A percentile compares a stretch with the other conserved stretches of the same genome.
Evolutionary conservation across 2,329 filamentous ascomycete genomes (phyloP).

Genomic region (Endothia cerciana): DNA sequence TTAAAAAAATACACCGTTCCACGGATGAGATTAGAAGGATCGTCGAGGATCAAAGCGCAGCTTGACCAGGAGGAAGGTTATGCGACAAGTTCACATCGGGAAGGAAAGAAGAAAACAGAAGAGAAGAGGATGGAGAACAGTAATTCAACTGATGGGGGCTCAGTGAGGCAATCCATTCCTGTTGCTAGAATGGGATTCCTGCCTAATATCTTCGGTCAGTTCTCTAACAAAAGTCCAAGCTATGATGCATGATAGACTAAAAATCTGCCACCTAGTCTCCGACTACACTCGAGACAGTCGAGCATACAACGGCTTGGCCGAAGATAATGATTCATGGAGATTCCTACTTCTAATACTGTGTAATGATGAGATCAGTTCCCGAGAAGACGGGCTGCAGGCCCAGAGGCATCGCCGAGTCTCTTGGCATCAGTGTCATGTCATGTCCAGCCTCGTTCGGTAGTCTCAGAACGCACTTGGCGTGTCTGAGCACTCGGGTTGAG

Average conservation of each 20-base stretch:
- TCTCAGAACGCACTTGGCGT: slow-evolving; percentile 20
- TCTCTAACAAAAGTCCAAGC: not conserved
- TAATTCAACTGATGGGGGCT: too few relatives aligned
- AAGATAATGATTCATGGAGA: not conserved
- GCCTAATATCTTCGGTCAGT: not conserved
- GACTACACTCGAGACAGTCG: slow-evolving; percentile 16
- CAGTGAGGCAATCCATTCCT: not conserved
- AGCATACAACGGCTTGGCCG: slow-evolving; percentile 13
- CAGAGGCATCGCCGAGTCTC: slow-evolving; percentile 21
- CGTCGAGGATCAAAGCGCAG: not conserved
- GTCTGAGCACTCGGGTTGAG: slow-evolving; percentile 5
- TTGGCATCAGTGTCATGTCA: slow-evolving; percentile 24
- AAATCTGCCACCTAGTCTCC: slow-evolving; percentile 17
- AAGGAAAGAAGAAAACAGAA: not conserved
- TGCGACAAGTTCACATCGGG: not conserved
- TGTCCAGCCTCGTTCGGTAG: not conserved
- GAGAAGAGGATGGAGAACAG: not conserved
- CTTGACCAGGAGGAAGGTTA: not conserved
- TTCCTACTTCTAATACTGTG: not conserved
- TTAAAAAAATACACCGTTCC: slow-evolving; percentile 11
- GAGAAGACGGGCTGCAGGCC: not conserved
- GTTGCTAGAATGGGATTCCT: not conserved
- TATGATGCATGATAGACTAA: slow-evolving; percentile 16
- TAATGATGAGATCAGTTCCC: slow-evolving; percentile 15
- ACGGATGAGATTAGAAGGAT: slow-evolving; percentile 15